Evolutionary conservation across 345 rosid genomes (phyloP), one percentile per base, ranked within the genome.

Genomic region (Melastoma malabathricum): DNA sequence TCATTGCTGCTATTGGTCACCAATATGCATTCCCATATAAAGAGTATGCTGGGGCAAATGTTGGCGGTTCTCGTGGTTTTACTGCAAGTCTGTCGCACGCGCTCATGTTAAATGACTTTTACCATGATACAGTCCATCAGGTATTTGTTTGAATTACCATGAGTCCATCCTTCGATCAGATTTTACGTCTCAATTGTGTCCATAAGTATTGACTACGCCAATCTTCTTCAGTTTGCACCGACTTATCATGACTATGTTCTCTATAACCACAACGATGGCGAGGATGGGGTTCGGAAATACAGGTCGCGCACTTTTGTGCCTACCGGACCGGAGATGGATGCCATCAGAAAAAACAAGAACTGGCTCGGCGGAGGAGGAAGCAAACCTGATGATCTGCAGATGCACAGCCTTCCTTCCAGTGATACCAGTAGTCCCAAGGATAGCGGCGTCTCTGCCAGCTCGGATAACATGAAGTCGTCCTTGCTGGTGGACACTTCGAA

Each of bases 51-150:
- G 94, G 84, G 48, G 97, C 99, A 39, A 93, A 88, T 72, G 83
- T 88, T 52, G 95, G 86, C 14, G 83, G 80, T 10, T 59, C 82
- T 51, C 75, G 66, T 60, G 86, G 84, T 72, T 83, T 93, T 38
- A 68, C 94, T 1, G 75, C 68, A 38, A 93, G 95, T 62, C 83
- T 93, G 22, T 80, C 83, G 9, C 97, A 93, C 73, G 99, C 97
- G 60, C 56, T 88, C 59, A 82, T 74, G 67, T 77, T 88, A 62
- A 93, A 85, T 65, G 99, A 93, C 69, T 83, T 93, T 62, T 93
- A 93, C 62, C 94, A 93, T 59, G 99, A 88, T 59, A 93, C 99
- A 43, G 95, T 93, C 70, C 99, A 93, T 71, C 99, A 93, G 87
- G 99, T 93, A 67, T 55, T 53, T 3, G 17, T 47, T 8, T 13